These are phyloP conservation scores for Lecanicillium sp. DNA, from an alignment of 2,329 filamentous ascomycete species.

Conservation along the genomic window DNA sequence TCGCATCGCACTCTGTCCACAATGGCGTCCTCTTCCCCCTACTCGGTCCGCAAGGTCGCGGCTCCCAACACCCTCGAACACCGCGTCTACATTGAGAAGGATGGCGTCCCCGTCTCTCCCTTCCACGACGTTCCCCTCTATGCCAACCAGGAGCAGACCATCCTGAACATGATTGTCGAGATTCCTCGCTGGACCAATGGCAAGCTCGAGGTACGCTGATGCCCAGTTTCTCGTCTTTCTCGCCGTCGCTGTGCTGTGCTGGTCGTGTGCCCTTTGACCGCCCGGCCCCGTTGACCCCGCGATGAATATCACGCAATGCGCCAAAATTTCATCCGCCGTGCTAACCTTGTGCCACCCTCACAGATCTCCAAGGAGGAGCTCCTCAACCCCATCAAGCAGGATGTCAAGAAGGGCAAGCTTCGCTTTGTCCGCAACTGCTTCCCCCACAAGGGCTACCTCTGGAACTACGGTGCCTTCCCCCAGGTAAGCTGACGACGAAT, in stretches of 20 bases:
- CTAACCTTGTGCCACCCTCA: conserved; percentile 7
- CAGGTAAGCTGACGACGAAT: conserved; percentile 56
- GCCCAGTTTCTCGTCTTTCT: no score
- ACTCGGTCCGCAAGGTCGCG: conserved; percentile 79
- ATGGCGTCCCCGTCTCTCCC: conserved; percentile 87
- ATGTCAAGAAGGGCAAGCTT: conserved; percentile 99
- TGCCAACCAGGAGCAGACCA: conserved; percentile 89
- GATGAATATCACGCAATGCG: conserved; percentile 12
- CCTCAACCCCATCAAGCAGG: conserved; percentile 99
- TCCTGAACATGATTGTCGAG: conserved; percentile 99
- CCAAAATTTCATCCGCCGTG: background rate
- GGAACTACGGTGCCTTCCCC: conserved; percentile 99
- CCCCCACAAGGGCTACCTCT: conserved; percentile 99
- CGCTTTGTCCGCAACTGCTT: conserved; percentile 99
- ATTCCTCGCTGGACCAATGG: conserved; percentile 99
- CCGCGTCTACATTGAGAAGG: conserved; percentile 96
- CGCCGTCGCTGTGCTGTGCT: background rate
- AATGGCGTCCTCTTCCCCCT: conserved; percentile 60
- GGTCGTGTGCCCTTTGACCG: conserved; percentile 8
- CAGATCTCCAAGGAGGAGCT: conserved; percentile 98
- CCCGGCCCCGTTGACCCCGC: background rate
- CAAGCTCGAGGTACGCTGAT: conserved; percentile 84
- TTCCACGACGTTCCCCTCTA: conserved; percentile 99
- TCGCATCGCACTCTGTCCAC: conserved; percentile 19
- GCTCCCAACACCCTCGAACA: conserved; percentile 92